Evolutionary conservation across 2,329 filamentous ascomycete species (phyloP), one percentile per base, ranked within the genome.

Genomic region (Fusarium proliferatum): DNA sequence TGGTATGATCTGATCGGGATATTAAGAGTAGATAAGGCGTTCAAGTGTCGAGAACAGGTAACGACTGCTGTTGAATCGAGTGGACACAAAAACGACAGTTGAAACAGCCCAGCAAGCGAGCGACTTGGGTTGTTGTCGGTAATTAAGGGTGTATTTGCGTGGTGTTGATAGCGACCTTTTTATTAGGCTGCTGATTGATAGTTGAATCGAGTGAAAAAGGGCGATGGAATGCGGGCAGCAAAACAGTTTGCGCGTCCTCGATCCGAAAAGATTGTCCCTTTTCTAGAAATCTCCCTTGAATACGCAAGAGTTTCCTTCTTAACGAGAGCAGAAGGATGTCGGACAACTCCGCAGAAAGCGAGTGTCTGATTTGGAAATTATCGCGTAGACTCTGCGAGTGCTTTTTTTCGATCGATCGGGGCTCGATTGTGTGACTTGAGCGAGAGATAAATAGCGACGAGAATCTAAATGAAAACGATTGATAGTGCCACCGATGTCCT

Each of bases 191-290:
- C 53, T 74, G 59, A 61, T 61, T 74, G 56, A 59, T 52, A 46
- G 59, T 65, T 38, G 39, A 39, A 51, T 28, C 30, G 28, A 28
- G 43, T 21, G 19, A 59, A 39, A 51, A 61, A 61, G 46, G 62
- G 41, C 64, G 53, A 59, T 76, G 67, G 68, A 77, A 75, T 74
- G 75, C 73, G 62, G 69, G 69, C 62, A 38, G 62, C 59, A 61
- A 52, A 58, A 51, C 48, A 63, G 61, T 74, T 75, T 74, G 72
- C 72, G 72, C 72, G 72, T 75, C 51, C 64, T 58, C 36, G 38
- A 65, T 46, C 36, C 43, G 36, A 28, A 16, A 17, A 30, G 42
- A 56, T 39, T 23, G 46, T 28, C 23, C 41, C 48, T 43, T 34
- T 61, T 36, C 26, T 33, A 30, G 39, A 28, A 36, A 64, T 30